Conservation (phyloP, 2,329 filamentous ascomycete genomes). For the Alternaria gaisen region DNA sequence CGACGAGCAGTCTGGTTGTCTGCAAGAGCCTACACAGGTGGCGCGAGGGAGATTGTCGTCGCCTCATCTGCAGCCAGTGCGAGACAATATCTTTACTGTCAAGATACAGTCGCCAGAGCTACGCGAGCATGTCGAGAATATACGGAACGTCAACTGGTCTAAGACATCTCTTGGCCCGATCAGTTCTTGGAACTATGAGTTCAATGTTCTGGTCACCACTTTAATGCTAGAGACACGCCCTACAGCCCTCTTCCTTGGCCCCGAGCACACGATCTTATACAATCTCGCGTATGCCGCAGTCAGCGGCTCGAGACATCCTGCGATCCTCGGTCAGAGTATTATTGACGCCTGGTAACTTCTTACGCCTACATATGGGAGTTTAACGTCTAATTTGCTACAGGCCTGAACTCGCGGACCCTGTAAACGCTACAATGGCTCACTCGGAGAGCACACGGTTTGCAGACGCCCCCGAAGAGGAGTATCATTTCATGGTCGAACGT, state of each 20-base stretch:
- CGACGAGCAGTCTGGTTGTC: not conserved
- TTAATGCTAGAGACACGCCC: slow-evolving; percentile 26
- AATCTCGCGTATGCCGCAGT: slow-evolving; percentile 22
- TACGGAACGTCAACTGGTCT: slow-evolving; percentile 19
- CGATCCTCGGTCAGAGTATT: slow-evolving; percentile 17
- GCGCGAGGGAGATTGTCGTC: slow-evolving; percentile 1
- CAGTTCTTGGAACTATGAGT: slow-evolving; percentile 18
- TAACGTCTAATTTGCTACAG: slow-evolving; percentile 5
- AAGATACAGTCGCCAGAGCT: slow-evolving; percentile 20
- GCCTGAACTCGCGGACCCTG: slow-evolving; percentile 16
- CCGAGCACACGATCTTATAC: slow-evolving; percentile 22
- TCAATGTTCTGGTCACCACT: slow-evolving; percentile 18
- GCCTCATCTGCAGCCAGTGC: not conserved
- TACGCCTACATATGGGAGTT: not conserved
- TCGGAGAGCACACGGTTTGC: slow-evolving; percentile 13
- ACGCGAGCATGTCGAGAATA: slow-evolving; percentile 16
- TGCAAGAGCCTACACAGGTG: slow-evolving; percentile 2
- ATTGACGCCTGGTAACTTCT: slow-evolving; percentile 20
- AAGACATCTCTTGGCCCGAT: slow-evolving; percentile 21
- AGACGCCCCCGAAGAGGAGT: slow-evolving; percentile 23
- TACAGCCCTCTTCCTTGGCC: slow-evolving; percentile 23
- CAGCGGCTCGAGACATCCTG: slow-evolving; percentile 20
- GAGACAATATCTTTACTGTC: slow-evolving; percentile 21
- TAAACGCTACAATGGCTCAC: slow-evolving; percentile 14
- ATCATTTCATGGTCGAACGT: slow-evolving; percentile 24